These are phyloP conservation scores for Aspergillus persii DNA, from an alignment of 2,329 filamentous ascomycete species.

Conservation along the genomic window DNA sequence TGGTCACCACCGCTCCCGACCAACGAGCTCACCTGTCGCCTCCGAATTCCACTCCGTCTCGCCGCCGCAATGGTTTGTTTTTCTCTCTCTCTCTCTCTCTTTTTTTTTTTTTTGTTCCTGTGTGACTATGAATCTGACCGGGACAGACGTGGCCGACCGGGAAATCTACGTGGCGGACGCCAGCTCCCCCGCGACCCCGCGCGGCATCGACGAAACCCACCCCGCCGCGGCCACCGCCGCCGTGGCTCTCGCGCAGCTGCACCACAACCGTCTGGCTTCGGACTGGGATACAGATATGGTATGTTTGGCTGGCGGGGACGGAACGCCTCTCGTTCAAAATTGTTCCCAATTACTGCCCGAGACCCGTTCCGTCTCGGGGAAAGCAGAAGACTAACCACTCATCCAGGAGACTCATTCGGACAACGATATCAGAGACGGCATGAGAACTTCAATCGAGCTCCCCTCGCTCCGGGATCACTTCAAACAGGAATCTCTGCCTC, in stretches of 20 bases:
- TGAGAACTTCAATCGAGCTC: slow-evolving; percentile 67
- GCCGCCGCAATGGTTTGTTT: slow-evolving; percentile 39
- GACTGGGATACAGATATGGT: slow-evolving; percentile 79
- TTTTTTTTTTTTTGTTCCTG: no score
- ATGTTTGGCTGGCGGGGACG: slow-evolving; percentile 45
- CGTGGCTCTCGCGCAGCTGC: slow-evolving; percentile 80
- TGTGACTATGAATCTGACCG: slow-evolving; percentile 8
- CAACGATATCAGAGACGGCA: slow-evolving; percentile 61
- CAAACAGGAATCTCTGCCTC: slow-evolving; percentile 71
- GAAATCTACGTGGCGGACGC: slow-evolving; percentile 67
- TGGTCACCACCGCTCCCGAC: slow-evolving; percentile 87
- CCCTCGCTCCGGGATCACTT: slow-evolving; percentile 67
- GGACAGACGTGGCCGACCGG: slow-evolving; percentile 58
- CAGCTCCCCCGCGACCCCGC: slow-evolving; percentile 66
- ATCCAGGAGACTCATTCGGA: slow-evolving; percentile 69
- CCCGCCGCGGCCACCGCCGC: slow-evolving; percentile 73
- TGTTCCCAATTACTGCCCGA: no score
- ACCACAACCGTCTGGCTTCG: slow-evolving; percentile 71
- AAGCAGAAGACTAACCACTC: slow-evolving; percentile 16
- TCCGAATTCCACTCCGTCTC: slow-evolving; percentile 34
- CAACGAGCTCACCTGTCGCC: slow-evolving; percentile 60
- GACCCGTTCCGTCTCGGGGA: no score
- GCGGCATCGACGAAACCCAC: slow-evolving; percentile 67
- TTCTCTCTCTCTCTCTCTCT: slow-evolving; percentile 7
- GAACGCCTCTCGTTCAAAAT: neutral